Evolutionary conservation across 331 rosid species (phyloP).

Genomic region (Quercus phellos): DNA sequence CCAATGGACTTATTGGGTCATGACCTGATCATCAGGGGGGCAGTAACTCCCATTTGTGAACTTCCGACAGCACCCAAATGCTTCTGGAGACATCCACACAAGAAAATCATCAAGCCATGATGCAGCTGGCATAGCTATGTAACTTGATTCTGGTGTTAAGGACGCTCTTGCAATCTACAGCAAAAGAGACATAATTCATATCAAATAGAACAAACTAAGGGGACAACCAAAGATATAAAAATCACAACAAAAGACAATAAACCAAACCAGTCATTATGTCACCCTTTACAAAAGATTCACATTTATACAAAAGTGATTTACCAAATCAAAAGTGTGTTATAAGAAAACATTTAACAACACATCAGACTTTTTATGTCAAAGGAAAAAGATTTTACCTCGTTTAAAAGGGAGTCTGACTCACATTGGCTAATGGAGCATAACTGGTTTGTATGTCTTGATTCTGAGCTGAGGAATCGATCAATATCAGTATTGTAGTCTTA

Average conservation of each 20-base stretch:
- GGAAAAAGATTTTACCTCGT: conserved; percentile 56
- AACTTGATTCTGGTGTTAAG: conserved; percentile 73
- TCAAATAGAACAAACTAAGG: neutral
- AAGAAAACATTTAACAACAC: neutral
- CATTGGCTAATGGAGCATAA: conserved; percentile 95
- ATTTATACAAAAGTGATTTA: neutral
- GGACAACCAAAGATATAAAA: neutral
- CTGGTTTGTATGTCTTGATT: conserved; percentile 81
- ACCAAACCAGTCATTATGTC: conserved; percentile 10
- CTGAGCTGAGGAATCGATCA: conserved; percentile 58
- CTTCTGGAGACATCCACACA: conserved; percentile 98
- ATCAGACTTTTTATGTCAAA: neutral
- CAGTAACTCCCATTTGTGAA: conserved; percentile 80
- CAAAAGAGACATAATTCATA: conserved; percentile 19
- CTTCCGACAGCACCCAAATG: conserved; percentile 99
- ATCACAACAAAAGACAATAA: conserved; percentile 1
- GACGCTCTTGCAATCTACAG: conserved; percentile 80
- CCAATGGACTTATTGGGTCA: neutral
- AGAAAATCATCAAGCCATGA: conserved; percentile 99
- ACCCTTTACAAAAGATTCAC: neutral
- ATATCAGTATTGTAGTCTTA: conserved; percentile 20
- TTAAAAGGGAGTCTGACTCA: conserved; percentile 80
- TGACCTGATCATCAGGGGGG: conserved; percentile 98
- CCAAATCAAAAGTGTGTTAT: neutral
- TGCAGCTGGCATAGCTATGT: conserved; percentile 97